Percentiles rank a stretch among this genome's conserved stretches.
Conservation (phyloP, 2,329 filamentous ascomycete species). For the Ascochyta rabiei region DNA sequence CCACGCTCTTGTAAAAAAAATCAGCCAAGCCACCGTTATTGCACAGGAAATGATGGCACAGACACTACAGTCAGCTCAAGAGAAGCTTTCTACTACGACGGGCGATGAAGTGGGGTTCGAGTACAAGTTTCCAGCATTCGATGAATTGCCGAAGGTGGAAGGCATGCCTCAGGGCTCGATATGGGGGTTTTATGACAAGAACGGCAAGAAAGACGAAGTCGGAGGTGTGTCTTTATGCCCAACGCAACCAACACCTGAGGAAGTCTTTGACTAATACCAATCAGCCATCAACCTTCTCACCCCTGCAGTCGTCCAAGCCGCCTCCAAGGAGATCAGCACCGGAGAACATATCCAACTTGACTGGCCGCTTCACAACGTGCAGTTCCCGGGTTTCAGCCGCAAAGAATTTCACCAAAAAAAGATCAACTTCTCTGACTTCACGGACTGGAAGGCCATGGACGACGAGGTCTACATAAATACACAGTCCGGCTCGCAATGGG, state of each 20-base stretch:
- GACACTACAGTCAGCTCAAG: slow-evolving; percentile 17
- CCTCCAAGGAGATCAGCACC: slow-evolving; percentile 57
- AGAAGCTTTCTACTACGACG: slow-evolving; percentile 22
- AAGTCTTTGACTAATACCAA: not conserved
- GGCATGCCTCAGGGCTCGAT: slow-evolving; percentile 42
- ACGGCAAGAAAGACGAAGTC: slow-evolving; percentile 56
- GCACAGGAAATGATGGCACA: slow-evolving; percentile 10
- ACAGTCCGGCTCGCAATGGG: slow-evolving; percentile 46
- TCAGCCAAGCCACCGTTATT: not conserved
- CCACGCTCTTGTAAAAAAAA: not conserved
- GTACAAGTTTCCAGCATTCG: slow-evolving; percentile 40
- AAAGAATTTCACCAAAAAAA: slow-evolving; percentile 59
- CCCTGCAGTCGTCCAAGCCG: slow-evolving; percentile 57
- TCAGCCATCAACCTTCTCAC: slow-evolving; percentile 53
- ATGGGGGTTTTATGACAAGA: slow-evolving; percentile 45
- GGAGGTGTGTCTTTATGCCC: slow-evolving; percentile 51
- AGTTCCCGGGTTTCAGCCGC: slow-evolving; percentile 61
- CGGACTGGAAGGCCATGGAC: slow-evolving; percentile 36
- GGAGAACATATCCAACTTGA: slow-evolving; percentile 60
- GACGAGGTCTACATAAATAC: slow-evolving; percentile 43
- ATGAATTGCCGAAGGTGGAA: slow-evolving; percentile 39
- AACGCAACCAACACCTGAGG: too few species aligned
- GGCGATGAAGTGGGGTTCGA: slow-evolving; percentile 15
- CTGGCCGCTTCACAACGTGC: slow-evolving; percentile 63
- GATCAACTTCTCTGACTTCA: slow-evolving; percentile 50